A percentile compares a stretch with the other conserved stretches of the same genome.
Evolutionary conservation across 1,139 yeast species (phyloP).

Genomic region (Pichia sp.): DNA sequence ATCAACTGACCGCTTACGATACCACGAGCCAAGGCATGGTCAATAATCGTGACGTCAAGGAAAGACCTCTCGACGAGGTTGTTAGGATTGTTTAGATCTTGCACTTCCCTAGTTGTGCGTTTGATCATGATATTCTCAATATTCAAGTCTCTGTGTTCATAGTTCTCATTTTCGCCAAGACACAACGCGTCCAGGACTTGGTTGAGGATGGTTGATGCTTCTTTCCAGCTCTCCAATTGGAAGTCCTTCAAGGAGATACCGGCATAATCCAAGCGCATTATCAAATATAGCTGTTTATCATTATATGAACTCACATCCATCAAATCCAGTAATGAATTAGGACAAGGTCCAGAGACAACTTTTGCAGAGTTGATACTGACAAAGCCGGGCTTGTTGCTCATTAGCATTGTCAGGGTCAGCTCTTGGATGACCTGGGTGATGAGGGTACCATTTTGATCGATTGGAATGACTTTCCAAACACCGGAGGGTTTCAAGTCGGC

Average conservation of each 20-base stretch:
- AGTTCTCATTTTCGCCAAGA: slow-evolving; percentile 46
- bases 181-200: slow-evolving; percentile 45
- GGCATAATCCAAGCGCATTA: slow-evolving; percentile 43
- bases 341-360: slow-evolving; percentile 46
- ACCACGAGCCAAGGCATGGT: slow-evolving; percentile 52
- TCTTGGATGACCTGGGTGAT: slow-evolving; percentile 45
- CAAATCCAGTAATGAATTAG: slow-evolving; percentile 25
- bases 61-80: slow-evolving; percentile 15
- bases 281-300: slow-evolving; percentile 39
- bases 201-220: slow-evolving; percentile 51
- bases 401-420: slow-evolving; percentile 39
- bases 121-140: slow-evolving; percentile 52
- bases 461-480: slow-evolving; percentile 48
- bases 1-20: slow-evolving; percentile 31
- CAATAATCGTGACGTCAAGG: slow-evolving; percentile 48
- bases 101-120: background rate
- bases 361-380: slow-evolving; percentile 38
- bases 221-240: slow-evolving; percentile 44
- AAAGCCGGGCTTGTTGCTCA: slow-evolving; percentile 33
- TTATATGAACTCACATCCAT: slow-evolving; percentile 2
- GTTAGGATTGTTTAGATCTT: slow-evolving; percentile 7
- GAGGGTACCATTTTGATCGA: slow-evolving; percentile 39
- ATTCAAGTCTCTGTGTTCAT: slow-evolving; percentile 67
- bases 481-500: slow-evolving; percentile 22
- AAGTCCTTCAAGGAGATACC: slow-evolving; percentile 47